These are phyloP conservation scores for Collybiopsis confluens DNA, from an alignment of 768 basidiomycete species.

Conservation along the genomic window DNA sequence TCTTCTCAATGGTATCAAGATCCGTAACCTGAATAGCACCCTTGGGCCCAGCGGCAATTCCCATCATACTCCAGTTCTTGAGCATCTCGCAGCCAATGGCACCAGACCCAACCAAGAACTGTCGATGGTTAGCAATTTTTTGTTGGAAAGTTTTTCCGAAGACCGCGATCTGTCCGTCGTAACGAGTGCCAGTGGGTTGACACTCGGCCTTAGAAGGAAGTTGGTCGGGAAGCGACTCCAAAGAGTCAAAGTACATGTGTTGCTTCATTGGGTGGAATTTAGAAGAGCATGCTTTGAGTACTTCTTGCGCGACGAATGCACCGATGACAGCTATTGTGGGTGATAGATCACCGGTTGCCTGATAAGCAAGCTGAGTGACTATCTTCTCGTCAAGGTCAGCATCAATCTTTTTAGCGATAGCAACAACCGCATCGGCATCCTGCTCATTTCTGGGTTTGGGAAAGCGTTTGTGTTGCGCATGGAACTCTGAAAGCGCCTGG, in stretches of 20 bases:
- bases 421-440: constrained; percentile 72
- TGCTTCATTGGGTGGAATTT: constrained; percentile 98
- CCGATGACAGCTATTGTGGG: constrained; percentile 93
- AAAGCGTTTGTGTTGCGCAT: constrained; percentile 55
- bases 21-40: constrained; percentile 93
- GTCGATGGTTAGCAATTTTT: constrained; percentile 82
- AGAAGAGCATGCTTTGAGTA: constrained; percentile 92
- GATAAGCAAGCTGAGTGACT: constrained; percentile 81
- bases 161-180: constrained; percentile 94
- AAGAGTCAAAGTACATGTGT: constrained; percentile 93
- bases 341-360: constrained; percentile 86
- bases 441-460: constrained; percentile 80
- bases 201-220: constrained; percentile 81
- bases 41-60: constrained; percentile 73
- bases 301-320: constrained; percentile 97
- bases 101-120: constrained; percentile 98
- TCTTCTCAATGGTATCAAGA: constrained; percentile 98
- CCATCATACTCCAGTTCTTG: constrained; percentile 99
- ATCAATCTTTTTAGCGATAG: constrained; percentile 75
- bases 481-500: constrained; percentile 86
- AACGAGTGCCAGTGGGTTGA: constrained; percentile 76
- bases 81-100: constrained; percentile 99
- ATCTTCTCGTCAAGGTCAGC: constrained; percentile 76
- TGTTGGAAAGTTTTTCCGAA: constrained; percentile 92
- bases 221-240: constrained; percentile 82